Evolutionary conservation across 208 protist species (phyloP).

Genomic region (Plasmodiophora brassicae): DNA sequence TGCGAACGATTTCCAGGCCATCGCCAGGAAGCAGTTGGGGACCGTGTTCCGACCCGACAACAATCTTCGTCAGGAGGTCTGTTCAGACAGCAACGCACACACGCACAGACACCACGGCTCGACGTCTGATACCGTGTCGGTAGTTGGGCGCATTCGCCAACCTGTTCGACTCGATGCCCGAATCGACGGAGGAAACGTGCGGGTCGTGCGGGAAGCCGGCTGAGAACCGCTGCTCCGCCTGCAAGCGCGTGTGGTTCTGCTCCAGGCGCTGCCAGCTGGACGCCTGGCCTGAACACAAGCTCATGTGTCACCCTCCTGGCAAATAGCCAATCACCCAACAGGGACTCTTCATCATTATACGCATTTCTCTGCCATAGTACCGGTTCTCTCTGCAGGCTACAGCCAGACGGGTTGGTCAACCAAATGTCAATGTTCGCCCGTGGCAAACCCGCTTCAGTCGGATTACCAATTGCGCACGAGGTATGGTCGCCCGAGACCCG

Average conservation of each 20-base stretch:
- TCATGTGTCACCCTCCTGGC: too few species aligned
- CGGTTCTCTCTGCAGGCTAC: too few species aligned
- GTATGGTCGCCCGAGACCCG: too few species aligned
- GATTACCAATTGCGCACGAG: too few species aligned
- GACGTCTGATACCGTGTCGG: background rate
- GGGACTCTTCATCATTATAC: too few species aligned
- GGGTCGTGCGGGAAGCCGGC: background rate
- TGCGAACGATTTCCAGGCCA: background rate
- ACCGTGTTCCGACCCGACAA: background rate
- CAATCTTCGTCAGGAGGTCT: background rate
- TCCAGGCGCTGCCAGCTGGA: conserved; percentile 24
- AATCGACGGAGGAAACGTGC: background rate
- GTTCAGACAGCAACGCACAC: background rate
- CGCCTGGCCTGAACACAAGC: background rate
- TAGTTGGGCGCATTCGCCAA: background rate
- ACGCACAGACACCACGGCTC: background rate
- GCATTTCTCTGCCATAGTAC: too few species aligned
- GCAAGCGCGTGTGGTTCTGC: conserved; percentile 9
- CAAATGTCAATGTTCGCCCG: too few species aligned
- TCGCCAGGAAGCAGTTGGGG: background rate
- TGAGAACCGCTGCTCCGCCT: conserved; percentile 3
- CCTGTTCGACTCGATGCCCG: background rate
- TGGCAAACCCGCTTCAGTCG: too few species aligned
- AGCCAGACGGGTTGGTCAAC: too few species aligned
- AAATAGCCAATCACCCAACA: too few species aligned